phyloP scores from a whole-genome alignment of 2,329 filamentous ascomycete genomes.

The Alternaria sp. region DNA sequence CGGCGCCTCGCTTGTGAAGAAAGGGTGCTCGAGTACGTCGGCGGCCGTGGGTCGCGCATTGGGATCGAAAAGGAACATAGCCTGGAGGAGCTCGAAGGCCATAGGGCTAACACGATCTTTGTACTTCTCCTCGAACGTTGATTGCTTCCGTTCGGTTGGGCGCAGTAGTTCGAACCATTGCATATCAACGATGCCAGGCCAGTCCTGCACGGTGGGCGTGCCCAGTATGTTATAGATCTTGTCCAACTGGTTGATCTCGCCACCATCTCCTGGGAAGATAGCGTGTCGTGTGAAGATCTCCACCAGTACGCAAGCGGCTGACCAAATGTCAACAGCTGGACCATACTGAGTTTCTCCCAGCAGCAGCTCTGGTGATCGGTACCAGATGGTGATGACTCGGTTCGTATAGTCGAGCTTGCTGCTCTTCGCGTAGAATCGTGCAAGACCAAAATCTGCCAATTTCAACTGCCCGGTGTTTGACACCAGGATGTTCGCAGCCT shows the following conservation, averaged over 20 bases:
- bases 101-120: constrained; percentile 76
- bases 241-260: constrained; percentile 94
- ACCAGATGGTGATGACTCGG: constrained; percentile 99
- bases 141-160: constrained; percentile 75
- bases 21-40: constrained; percentile 84
- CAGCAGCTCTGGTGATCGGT: constrained; percentile 91
- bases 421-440: constrained; percentile 93
- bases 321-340: constrained; percentile 96
- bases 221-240: constrained; percentile 95
- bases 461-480: constrained; percentile 90
- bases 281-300: constrained; percentile 95
- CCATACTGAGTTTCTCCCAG: constrained; percentile 96
- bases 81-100: constrained; percentile 80
- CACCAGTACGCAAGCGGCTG: constrained; percentile 92
- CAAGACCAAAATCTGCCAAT: constrained; percentile 93
- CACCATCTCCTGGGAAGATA: constrained; percentile 93
- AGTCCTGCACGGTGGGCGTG: constrained; percentile 82
- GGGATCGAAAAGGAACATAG: constrained; percentile 92
- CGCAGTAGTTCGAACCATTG: constrained; percentile 95
- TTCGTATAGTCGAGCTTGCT: constrained; percentile 96
- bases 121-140: constrained; percentile 84
- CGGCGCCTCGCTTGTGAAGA: constrained; percentile 87
- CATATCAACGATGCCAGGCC: constrained; percentile 92
- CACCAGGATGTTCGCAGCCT: constrained; percentile 95
- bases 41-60: constrained; percentile 81